phyloP scores from a whole-genome alignment of 176 grass and related monocot genomes.

The Carex littledalei region DNA sequence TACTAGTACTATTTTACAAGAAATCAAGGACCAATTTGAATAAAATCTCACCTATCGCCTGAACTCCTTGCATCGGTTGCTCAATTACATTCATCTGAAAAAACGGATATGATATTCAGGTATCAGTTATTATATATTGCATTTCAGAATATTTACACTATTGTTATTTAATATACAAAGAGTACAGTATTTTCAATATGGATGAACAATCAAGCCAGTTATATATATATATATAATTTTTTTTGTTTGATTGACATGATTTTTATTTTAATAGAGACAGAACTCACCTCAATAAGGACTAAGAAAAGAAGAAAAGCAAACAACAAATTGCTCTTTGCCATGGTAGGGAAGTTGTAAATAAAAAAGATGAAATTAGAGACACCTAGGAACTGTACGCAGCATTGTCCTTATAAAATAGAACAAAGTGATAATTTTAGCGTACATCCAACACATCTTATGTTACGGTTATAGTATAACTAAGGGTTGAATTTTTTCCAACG shows the following conservation, averaged over 20 bases:
- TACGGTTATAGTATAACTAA: not conserved
- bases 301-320: constrained; percentile 30
- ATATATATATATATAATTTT: not conserved
- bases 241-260: not conserved
- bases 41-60: constrained; percentile 24
- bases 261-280: not conserved
- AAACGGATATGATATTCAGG: not conserved
- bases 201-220: not conserved
- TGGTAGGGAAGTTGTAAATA: not conserved
- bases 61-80: constrained; percentile 16
- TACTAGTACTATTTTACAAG: not conserved
- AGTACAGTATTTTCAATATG: not conserved
- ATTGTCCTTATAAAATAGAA: not conserved
- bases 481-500: not conserved
- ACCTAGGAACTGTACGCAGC: not conserved
- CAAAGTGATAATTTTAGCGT: not conserved
- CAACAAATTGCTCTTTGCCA: constrained; percentile 2
- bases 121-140: too few relatives aligned
- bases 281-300: constrained; percentile 46
- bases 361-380: not conserved
- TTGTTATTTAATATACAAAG: too few relatives aligned
- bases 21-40: not conserved
- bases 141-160: too few relatives aligned
- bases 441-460: not conserved
- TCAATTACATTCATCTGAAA: constrained; percentile 30